Conservation (phyloP, 169 alveolate species). For the Eimeria necatrix region DNA sequence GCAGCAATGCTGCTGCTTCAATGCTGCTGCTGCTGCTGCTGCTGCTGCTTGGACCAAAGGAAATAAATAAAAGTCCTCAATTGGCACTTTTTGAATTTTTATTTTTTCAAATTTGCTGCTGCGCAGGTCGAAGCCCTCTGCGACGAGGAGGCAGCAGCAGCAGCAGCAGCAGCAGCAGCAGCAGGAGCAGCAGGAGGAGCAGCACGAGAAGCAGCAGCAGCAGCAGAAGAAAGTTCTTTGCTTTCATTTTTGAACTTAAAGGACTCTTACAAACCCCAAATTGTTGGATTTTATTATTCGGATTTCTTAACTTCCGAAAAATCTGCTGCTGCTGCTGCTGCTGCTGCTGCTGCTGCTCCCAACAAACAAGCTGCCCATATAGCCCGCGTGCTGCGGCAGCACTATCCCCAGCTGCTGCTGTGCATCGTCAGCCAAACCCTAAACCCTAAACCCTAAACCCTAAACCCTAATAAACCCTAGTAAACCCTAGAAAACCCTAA, state of each 20-base stretch:
- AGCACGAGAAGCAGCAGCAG: no score
- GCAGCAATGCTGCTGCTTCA: no score
- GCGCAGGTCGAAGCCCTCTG: conserved; percentile 26
- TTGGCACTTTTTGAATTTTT: no score
- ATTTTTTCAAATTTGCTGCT: not conserved
- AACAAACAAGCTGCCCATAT: conserved; percentile 25
- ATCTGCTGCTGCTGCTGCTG: not conserved
- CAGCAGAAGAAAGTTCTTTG: not conserved
- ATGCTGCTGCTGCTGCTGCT: no score
- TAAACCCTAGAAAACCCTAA: no score
- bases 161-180: no score
- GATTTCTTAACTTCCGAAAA: not conserved
- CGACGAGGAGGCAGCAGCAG: not conserved
- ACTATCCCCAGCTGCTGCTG: conserved; percentile 1
- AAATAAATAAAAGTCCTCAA: no score
- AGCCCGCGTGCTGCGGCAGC: conserved; percentile 51
- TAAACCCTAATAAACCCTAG: no score
- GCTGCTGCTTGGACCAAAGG: no score
- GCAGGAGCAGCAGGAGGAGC: not conserved
- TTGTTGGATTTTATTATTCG: conserved; percentile 21
- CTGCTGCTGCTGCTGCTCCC: not conserved
- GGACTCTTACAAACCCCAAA: not conserved
- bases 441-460: no score
- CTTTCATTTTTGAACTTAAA: not conserved
- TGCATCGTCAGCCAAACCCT: not conserved